Base-by-base conservation (phyloP, 345 rosid genomes). In the Citrus sp. region DNA sequence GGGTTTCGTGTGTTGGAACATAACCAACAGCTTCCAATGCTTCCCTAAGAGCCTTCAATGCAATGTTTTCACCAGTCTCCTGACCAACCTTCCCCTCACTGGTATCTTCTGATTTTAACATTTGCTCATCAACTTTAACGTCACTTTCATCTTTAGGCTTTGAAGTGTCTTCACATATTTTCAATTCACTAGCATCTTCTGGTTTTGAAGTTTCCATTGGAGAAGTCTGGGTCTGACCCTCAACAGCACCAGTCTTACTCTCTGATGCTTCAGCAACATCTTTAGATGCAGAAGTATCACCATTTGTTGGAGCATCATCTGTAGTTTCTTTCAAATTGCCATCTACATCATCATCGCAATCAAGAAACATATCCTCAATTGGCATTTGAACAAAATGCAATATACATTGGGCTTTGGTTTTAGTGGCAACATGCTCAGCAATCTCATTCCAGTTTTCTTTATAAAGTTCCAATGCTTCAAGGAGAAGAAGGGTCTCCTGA, bases 331-430 rank as follows among this genome's bases (percentile, higher is more conserved):
- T 92, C 28, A 86, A 77, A 65, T 28, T 73, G n/a, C 74, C 84
- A 80, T 85, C 87, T 70, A 72, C 80, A 76, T 84, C 80, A 80
- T 80, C 90, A 73, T 76, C 85, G 76, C 67, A 72, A 66, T 94
- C 90, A 78, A 88, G 82, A 88, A 96, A 93, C 19, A 80, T 80
- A 90, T 94, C 99, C 87, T 90, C 97, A 75, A 94, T 93, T 56
- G 99, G 99, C 98, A 97, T 94, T 84, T 94, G 98, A 80, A 97
- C 86, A 85, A 97, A 97, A 85, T 97, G 98, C 86, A 97, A 88
- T 79, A 97, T 97, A 83, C 99, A 97, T 77, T 97, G 97, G 84
- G 94, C 94, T 86, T 91, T 94, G 16, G 99, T 91, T 85, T 97
- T 97, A 5, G 99, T 94, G 68, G 97, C 98, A 82, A 97, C 99